A percentile compares a stretch with the other conserved stretches of the same genome.
phyloP scores from a whole-genome alignment of 257 asterid genomes.

The Solanum okadae region DNA sequence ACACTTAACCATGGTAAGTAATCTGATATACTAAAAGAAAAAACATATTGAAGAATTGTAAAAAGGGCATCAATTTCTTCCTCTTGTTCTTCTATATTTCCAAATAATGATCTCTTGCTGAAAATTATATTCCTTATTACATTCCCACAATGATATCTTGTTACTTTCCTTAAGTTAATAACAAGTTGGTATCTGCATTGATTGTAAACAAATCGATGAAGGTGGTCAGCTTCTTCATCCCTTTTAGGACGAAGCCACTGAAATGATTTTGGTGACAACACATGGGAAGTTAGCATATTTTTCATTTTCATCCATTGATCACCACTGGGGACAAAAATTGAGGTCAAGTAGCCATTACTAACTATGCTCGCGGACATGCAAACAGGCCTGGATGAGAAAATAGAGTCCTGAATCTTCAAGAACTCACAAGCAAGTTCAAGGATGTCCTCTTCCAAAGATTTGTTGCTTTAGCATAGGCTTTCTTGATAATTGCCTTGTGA shows the following conservation, averaged over 20 bases:
- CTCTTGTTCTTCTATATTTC: neutral
- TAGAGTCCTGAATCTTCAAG: neutral
- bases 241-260: slow-evolving; percentile 1
- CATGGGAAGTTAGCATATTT: neutral
- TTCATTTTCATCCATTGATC: slow-evolving; percentile 7
- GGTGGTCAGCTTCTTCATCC: slow-evolving; percentile 3
- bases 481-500: no score
- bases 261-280: neutral
- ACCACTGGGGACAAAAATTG: neutral
- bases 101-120: neutral
- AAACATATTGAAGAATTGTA: neutral
- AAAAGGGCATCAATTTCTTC: neutral
- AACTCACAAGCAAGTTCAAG: slow-evolving; percentile 18
- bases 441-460: no score
- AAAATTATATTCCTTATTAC: neutral
- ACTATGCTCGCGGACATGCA: neutral
- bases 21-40: neutral
- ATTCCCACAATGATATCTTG: neutral
- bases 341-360: neutral
- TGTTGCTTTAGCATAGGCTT: no score
- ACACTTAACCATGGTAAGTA: neutral
- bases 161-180: neutral
- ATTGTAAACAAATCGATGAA: neutral
- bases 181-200: neutral
- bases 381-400: slow-evolving; percentile 4